Conservation (phyloP, 768 basidiomycete genomes). For the Boletus rubescentipes region DNA sequence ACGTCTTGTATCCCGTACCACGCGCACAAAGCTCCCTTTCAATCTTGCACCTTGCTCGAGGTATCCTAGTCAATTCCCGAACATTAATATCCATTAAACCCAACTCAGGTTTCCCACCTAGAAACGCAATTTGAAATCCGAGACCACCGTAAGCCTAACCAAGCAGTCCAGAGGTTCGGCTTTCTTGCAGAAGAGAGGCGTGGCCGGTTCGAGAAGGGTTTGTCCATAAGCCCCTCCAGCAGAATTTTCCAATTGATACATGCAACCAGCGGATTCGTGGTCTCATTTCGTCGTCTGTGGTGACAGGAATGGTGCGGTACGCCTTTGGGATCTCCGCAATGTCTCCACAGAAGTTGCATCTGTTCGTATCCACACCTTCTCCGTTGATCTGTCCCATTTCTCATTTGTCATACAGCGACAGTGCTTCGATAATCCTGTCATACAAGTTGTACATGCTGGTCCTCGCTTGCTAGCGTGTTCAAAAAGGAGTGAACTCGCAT, state of each 20-base stretch:
- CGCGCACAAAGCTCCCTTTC: slow-evolving; percentile 37
- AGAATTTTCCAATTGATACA: slow-evolving; percentile 18
- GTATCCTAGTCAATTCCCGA: slow-evolving; percentile 25
- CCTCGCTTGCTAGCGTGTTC: slow-evolving; percentile 39
- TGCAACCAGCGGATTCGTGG: slow-evolving; percentile 26
- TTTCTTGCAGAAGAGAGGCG: slow-evolving; percentile 36
- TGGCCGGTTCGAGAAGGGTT: slow-evolving; percentile 48
- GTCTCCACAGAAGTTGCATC: slow-evolving; percentile 21
- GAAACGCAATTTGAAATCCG: slow-evolving; percentile 55
- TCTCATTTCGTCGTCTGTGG: slow-evolving; percentile 43
- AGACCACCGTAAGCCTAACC: slow-evolving; percentile 40
- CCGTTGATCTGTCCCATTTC: neutral
- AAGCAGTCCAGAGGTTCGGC: slow-evolving; percentile 45
- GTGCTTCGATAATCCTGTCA: slow-evolving; percentile 37
- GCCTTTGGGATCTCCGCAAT: slow-evolving; percentile 50
- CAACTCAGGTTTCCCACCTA: slow-evolving; percentile 43
- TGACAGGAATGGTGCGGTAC: slow-evolving; percentile 40
- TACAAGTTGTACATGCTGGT: slow-evolving; percentile 38
- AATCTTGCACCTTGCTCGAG: slow-evolving; percentile 45
- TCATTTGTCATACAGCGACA: slow-evolving; percentile 26
- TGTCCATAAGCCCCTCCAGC: slow-evolving; percentile 3
- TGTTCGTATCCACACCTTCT: slow-evolving; percentile 17
- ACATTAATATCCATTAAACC: neutral
- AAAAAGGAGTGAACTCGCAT: slow-evolving; percentile 36
- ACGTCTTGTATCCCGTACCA: slow-evolving; percentile 46